phyloP scores from a whole-genome alignment of 73 alveolate species.

The Urostyla sp. region DNA sequence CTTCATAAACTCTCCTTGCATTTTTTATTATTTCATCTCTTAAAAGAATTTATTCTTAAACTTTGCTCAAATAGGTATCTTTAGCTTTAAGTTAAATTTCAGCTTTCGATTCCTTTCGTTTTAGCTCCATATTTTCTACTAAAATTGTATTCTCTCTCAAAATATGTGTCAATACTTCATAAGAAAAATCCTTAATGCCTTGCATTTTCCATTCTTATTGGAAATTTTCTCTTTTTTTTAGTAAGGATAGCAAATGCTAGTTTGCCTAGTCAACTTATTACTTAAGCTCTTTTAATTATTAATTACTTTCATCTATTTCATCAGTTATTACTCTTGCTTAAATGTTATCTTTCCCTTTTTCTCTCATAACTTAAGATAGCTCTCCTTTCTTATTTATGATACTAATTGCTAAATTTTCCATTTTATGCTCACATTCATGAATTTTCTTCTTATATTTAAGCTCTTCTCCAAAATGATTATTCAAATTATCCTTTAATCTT shows the following conservation, averaged over 20 bases:
- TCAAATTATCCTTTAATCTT: conserved; percentile 20
- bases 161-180: conserved; percentile 29
- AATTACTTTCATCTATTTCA: conserved; percentile 52
- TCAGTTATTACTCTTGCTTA: conserved; percentile 20
- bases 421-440: conserved; percentile 46
- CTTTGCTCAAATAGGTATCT: conserved; percentile 35
- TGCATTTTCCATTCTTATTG: conserved; percentile 32
- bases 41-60: conserved; percentile 48
- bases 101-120: conserved; percentile 19
- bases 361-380: conserved; percentile 25
- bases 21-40: conserved; percentile 50
- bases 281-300: conserved; percentile 35
- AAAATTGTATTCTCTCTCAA: conserved; percentile 48
- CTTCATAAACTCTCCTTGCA: conserved; percentile 44
- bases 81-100: conserved; percentile 29
- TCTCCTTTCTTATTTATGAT: conserved; percentile 43
- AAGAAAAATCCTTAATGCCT: conserved; percentile 14
- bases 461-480: conserved; percentile 59
- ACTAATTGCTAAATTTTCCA: conserved; percentile 12
- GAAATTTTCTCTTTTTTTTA: conserved; percentile 48
- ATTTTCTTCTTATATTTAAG: conserved; percentile 51
- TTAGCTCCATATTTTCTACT: conserved; percentile 42
- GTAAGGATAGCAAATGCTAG: background rate
- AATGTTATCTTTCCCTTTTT: conserved; percentile 37
- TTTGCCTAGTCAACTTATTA: conserved; percentile 7